Evolutionary conservation across 108 stramenopile species (phyloP).

Genomic region (Skeletonema tropicum): DNA sequence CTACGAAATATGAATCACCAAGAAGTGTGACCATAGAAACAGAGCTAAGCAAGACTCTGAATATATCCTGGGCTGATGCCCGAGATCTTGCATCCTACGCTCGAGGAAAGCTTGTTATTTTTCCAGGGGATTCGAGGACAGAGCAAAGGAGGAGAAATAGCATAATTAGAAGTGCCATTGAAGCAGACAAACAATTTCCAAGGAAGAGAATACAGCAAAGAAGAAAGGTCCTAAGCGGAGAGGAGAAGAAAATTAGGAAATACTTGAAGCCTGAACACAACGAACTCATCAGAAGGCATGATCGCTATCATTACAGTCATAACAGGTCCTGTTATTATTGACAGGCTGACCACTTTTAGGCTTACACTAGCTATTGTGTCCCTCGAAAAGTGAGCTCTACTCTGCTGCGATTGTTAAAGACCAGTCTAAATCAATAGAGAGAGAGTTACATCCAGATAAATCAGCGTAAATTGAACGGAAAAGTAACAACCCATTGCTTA

Average conservation of each 20-base stretch:
- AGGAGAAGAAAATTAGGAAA: neutral
- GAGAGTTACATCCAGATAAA: no score
- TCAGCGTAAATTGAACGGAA: no score
- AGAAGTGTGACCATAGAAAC: neutral
- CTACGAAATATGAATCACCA: neutral
- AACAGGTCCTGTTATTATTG: no score
- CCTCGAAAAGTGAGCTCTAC: no score
- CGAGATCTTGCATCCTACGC: neutral
- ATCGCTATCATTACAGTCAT: no score
- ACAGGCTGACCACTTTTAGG: no score
- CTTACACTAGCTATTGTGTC: no score
- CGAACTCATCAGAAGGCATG: neutral
- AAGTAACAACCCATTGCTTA: no score
- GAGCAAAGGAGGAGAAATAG: neutral
- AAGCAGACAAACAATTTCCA: neutral
- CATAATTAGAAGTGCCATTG: neutral
- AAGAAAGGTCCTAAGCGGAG: neutral
- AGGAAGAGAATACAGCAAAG: neutral
- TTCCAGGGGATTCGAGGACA: neutral
- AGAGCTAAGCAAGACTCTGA: neutral
- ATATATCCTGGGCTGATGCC: neutral
- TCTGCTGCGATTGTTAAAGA: no score
- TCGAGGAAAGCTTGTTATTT: neutral
- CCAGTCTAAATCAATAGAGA: no score
- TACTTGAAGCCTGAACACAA: neutral